Percentiles rank a stretch among this genome's conserved stretches.
Conservation (phyloP, 2,329 filamentous ascomycete genomes). For the Arthroderma sp. region DNA sequence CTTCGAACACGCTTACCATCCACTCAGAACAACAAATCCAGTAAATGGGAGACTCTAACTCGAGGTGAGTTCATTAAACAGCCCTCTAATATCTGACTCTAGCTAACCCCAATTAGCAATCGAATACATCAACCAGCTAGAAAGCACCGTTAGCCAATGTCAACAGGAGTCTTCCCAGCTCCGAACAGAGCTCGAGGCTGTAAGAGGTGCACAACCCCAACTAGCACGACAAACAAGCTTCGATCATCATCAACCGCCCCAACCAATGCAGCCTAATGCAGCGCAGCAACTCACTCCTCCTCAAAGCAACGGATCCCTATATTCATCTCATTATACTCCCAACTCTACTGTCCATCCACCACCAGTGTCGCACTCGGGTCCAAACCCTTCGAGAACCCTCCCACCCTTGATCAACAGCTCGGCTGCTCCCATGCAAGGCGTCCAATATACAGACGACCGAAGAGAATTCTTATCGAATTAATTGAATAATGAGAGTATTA, state of each 20-base stretch:
- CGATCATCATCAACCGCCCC: background rate
- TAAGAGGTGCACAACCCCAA: constrained; percentile 10
- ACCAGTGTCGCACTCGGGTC: constrained; percentile 18
- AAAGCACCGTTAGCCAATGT: constrained; percentile 25
- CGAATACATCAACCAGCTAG: constrained; percentile 34
- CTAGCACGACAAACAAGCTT: background rate
- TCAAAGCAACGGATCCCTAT: background rate
- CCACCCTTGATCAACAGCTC: constrained; percentile 35
- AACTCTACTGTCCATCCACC: constrained; percentile 10
- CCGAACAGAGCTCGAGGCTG: constrained; percentile 24
- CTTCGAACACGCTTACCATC: constrained; percentile 32
- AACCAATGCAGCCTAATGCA: constrained; percentile 4
- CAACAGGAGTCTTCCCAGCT: constrained; percentile 28
- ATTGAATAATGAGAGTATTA: background rate
- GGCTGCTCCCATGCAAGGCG: constrained; percentile 35
- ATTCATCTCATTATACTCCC: constrained; percentile 13
- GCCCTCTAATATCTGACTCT: constrained; percentile 7
- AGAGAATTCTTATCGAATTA: constrained; percentile 18
- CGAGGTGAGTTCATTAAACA: constrained; percentile 21
- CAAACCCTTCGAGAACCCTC: constrained; percentile 33
- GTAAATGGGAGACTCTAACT: constrained; percentile 40
- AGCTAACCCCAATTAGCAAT: constrained; percentile 32
- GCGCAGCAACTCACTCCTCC: background rate
- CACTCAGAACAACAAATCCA: constrained; percentile 37
- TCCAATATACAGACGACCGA: constrained; percentile 37